phyloP scores from a whole-genome alignment of 352 stramenopile genomes.

The Phytophthora citricola region DNA sequence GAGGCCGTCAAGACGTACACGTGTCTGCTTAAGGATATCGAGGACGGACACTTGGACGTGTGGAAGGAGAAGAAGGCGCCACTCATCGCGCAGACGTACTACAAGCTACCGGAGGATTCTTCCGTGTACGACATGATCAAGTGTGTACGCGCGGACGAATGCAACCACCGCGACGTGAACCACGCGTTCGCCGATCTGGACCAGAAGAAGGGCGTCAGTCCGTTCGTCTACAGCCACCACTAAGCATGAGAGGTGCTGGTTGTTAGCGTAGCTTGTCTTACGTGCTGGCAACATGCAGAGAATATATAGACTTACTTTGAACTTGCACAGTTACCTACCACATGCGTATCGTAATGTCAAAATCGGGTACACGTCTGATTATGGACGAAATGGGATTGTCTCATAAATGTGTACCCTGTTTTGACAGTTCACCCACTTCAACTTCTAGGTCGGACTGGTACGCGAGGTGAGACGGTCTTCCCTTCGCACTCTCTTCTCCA shows the following conservation, averaged over 20 bases:
- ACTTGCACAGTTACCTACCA: not conserved
- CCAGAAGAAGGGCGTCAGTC: conserved; percentile 60
- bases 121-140: conserved; percentile 87
- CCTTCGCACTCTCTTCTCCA: not conserved
- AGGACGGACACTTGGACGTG: conserved; percentile 73
- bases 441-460: conserved; percentile 1
- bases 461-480: conserved; percentile 4
- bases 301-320: conserved; percentile 40
- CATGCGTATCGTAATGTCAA: not conserved
- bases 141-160: conserved; percentile 89
- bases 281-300: too few relatives aligned
- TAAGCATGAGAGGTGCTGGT: not conserved
- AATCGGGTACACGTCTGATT: not conserved
- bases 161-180: conserved; percentile 88
- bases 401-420: not conserved
- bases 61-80: conserved; percentile 81
- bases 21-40: conserved; percentile 90
- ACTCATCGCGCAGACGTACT: conserved; percentile 88
- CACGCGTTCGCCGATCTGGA: conserved; percentile 75
- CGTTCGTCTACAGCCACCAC: conserved; percentile 40
- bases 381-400: not conserved
- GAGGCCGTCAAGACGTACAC: conserved; percentile 94
- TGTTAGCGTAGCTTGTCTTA: too few relatives aligned
- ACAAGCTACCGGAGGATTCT: conserved; percentile 78
- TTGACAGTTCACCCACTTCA: not conserved